Evolutionary conservation across 2,329 filamentous ascomycete genomes (phyloP).

Genomic region (Colletotrichum brevisporum): DNA sequence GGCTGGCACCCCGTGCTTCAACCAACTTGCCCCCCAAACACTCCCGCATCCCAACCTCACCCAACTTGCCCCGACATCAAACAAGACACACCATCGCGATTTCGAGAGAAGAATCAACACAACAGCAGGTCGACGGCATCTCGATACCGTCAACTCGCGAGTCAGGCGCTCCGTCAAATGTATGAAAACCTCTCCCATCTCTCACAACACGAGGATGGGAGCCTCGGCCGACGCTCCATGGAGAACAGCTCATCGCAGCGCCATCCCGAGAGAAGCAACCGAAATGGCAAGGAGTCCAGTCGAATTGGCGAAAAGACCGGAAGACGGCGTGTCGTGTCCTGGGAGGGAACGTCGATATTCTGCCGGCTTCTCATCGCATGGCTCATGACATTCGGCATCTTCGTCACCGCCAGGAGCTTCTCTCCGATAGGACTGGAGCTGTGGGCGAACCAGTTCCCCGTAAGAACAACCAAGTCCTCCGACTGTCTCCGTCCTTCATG

Average conservation of each 20-base stretch:
- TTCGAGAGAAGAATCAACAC: no score
- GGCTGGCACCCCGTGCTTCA: no score
- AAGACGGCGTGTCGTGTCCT: background rate
- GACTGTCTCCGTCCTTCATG: background rate
- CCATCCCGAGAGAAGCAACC: background rate
- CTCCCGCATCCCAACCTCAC: no score
- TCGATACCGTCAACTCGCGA: no score
- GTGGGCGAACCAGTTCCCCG: background rate
- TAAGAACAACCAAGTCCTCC: background rate
- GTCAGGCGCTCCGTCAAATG: background rate
- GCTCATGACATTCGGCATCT: background rate
- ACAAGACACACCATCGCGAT: no score
- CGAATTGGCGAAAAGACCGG: background rate
- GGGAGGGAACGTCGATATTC: background rate
- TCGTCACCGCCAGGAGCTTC: background rate
- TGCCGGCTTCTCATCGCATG: background rate
- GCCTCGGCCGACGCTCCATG: background rate
- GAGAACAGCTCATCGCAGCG: background rate
- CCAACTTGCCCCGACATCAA: no score
- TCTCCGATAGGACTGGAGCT: background rate
- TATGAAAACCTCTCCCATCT: background rate
- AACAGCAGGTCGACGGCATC: no score
- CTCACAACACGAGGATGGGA: background rate
- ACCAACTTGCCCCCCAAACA: no score
- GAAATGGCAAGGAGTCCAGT: background rate